Conservation (phyloP, 768 basidiomycete genomes). For the Tulasnella sp. region DNA sequence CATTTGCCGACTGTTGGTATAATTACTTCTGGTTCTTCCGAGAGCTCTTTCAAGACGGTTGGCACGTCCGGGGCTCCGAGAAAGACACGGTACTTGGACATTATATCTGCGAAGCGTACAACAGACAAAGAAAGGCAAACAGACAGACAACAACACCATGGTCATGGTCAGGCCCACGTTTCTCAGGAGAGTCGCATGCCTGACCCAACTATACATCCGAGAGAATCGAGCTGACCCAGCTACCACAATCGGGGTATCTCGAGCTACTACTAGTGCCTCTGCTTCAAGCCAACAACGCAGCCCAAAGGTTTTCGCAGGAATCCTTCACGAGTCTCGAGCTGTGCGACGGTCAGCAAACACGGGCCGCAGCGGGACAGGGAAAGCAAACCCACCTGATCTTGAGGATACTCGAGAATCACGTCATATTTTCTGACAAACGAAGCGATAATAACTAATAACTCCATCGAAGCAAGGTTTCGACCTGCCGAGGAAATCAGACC, state of each 20-base stretch:
- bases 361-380: constrained; percentile 27
- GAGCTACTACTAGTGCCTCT: constrained; percentile 39
- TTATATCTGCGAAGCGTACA: background rate
- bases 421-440: constrained; percentile 74
- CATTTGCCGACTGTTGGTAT: background rate
- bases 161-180: too few species aligned
- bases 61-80: constrained; percentile 6
- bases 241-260: background rate
- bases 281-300: constrained; percentile 69
- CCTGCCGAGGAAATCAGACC: constrained; percentile 9
- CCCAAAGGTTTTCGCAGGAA: constrained; percentile 79
- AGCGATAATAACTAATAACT: constrained; percentile 75
- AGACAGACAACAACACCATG: background rate
- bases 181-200: too few species aligned
- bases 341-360: constrained; percentile 31
- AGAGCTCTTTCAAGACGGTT: background rate
- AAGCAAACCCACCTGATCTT: constrained; percentile 48
- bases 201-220: background rate
- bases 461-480: constrained; percentile 69
- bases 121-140: background rate
- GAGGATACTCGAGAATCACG: constrained; percentile 61
- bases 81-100: constrained; percentile 22
- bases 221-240: background rate
- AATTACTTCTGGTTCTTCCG: background rate
- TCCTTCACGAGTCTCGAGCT: constrained; percentile 77